Base-by-base conservation (phyloP, 495 filamentous ascomycete species). In the Penicillium coffeae region DNA sequence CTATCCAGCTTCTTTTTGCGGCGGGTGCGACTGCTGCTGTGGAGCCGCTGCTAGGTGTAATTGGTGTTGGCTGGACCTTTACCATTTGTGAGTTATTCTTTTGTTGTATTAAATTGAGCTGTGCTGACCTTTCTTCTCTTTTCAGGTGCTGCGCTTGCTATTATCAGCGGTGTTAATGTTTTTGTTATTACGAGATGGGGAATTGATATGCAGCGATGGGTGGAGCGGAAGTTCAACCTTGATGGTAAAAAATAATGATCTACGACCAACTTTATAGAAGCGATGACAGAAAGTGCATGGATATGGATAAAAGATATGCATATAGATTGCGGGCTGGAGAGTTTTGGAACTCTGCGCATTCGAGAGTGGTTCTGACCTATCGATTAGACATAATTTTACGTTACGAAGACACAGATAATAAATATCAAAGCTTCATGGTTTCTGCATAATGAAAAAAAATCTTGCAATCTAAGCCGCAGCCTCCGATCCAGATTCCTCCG, bases 1-100 rank as follows among this genome's bases (percentile, higher is more conserved):
- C 86, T 50, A 69, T 87, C 18, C 77, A 86, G 41, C 89, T 88
- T 64, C 61, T 86, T 2, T 85, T 87, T 51, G 84, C 79, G 3
- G 86, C 85, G 3, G 67, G 72, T 25, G 81, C 77, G 10, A 82
- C 78, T 27, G 85, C 83, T 1, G 71, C 78, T 7, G 82, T 86
- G 48, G 70, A 86, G 43, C 85, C 86, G 10, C 66, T 84, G 15
- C 79, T 88, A 36, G 59, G 81, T 42, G 69, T 58, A 32, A 86
- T 89, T 48, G 85, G 85, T 2, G 83, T 89, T 3, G 86, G 86
- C 1, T 87, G 64, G 65, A 66, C 70, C 38, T 75, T 73, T 62
- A 73, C 70, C 0, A 71, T 75, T 41, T 69, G 71, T 75, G 50
- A 54, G 69, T 62, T 38, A n/a, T n/a, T 42, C 22, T n/a, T 22